These are phyloP conservation scores for Colletotrichum shisoi DNA, from an alignment of 2,329 filamentous ascomycete species.

Conservation along the genomic window DNA sequence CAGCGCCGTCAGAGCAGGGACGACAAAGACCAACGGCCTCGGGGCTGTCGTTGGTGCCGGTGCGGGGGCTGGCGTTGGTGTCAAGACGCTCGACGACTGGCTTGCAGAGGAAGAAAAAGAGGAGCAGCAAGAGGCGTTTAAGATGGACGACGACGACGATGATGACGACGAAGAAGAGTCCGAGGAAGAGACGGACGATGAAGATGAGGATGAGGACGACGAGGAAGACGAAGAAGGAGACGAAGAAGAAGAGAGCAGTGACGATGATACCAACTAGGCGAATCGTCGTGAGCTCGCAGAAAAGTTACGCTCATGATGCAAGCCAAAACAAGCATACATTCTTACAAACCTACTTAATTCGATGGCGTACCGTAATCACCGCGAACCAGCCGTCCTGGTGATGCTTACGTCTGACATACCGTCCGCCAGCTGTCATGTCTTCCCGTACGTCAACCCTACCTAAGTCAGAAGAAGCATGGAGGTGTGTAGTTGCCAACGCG, in stretches of 20 bases:
- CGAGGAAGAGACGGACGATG: constrained; percentile 60
- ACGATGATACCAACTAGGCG: constrained; percentile 47
- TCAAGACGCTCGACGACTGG: constrained; percentile 93
- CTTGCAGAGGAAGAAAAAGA: constrained; percentile 75
- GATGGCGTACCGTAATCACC: not conserved
- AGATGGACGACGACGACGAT: constrained; percentile 57
- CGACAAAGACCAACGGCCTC: constrained; percentile 59
- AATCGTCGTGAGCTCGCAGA: not conserved
- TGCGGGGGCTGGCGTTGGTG: constrained; percentile 55
- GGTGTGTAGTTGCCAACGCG: too few relatives aligned
- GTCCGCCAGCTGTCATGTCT: not conserved
- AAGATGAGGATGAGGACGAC: constrained; percentile 56
- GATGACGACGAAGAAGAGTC: constrained; percentile 62
- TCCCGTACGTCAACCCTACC: not conserved
- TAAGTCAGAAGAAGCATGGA: not conserved
- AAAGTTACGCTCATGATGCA: not conserved
- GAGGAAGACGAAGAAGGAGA: constrained; percentile 52
- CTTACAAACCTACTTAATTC: not conserved
- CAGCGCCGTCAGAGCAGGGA: constrained; percentile 55
- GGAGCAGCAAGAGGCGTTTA: constrained; percentile 61
- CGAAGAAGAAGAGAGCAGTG: constrained; percentile 54
- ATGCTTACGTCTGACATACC: not conserved
- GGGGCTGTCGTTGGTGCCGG: constrained; percentile 30
- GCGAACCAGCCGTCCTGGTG: not conserved
- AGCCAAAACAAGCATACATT: not conserved